Conservation (phyloP, 129 eudicot genomes). For the Lactuca sativa region DNA sequence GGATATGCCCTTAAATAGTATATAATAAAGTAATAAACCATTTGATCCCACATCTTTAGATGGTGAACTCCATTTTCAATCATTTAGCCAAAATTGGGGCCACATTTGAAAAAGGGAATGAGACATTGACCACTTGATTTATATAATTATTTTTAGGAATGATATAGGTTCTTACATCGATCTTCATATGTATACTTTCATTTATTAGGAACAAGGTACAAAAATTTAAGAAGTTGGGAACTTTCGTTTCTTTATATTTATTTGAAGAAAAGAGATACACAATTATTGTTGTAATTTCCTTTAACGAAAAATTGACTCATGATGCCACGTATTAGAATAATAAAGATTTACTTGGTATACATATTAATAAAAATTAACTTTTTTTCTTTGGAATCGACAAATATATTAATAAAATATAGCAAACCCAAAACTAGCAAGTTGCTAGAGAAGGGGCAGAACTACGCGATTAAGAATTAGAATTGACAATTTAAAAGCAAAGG, state of each 20-base stretch:
- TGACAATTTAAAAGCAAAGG: too few relatives aligned
- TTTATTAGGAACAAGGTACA: neutral
- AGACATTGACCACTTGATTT: constrained; percentile 9
- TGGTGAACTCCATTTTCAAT: neutral
- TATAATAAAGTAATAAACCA: neutral
- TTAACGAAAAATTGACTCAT: too few relatives aligned
- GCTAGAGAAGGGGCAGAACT: too few relatives aligned
- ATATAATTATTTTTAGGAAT: neutral
- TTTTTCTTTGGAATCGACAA: too few relatives aligned
- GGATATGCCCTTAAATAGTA: neutral
- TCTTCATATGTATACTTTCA: neutral
- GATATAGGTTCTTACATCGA: neutral
- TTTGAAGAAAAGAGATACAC: too few relatives aligned
- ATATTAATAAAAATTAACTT: too few relatives aligned
- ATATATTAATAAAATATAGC: too few relatives aligned
- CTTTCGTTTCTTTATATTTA: neutral
- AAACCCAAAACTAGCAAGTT: too few relatives aligned
- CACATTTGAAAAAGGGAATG: constrained; percentile 9
- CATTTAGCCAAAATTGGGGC: constrained; percentile 16
- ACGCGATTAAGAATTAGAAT: too few relatives aligned
- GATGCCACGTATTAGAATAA: too few relatives aligned
- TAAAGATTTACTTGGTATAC: neutral
- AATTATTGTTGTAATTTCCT: too few relatives aligned
- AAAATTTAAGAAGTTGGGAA: neutral
- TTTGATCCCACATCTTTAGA: neutral